Evolutionary conservation across 768 basidiomycete genomes (phyloP), one percentile per base, ranked within the genome.

Genomic region (Macrocybe gigantea): DNA sequence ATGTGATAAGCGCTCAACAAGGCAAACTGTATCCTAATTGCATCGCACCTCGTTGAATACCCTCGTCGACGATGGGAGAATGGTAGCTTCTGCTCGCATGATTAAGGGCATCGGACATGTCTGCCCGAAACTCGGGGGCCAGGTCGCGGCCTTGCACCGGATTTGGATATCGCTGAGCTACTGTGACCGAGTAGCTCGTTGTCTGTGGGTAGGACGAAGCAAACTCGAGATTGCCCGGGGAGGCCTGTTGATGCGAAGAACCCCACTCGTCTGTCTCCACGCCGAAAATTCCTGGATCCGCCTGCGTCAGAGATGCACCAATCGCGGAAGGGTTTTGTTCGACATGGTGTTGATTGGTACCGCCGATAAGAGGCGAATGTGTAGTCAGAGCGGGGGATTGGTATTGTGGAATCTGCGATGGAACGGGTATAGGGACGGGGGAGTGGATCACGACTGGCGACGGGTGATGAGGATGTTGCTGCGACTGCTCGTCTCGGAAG

Each of bases 241-340:
- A 22, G 22, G 22, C 22, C 22, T 22, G 22, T 22, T 22, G 22
- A 22, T 22, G 22, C 22, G 22, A 22, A 14, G 58, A 15, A 40
- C 53, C 52, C 56, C 61, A 65, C 41, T 62, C 59, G 33, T 65
- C 64, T 22, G 59, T 14, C 41, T 63, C 59, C 45, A 60, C 55
- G 33, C 61, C 58, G 37, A 60, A 58, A 32, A 61, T 11, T 48
- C 35, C 10, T 54, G 47, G 22, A 22, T 22, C 22, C 22, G 22
- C 22, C 22, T 22, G 22, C 1, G 2, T 22, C 22, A 22, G 22
- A 22, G 22, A 22, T 22, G 22, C 22, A 49, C 47, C 33, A 42
- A 41, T 53, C 49, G 49, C 33, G 51, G 41, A 44, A 34, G 36
- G 47, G 22, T 22, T 22, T 22, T 22, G 48, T 13, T 44, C 41